Percentiles rank a stretch among this genome's conserved stretches.
Evolutionary conservation across 2,329 filamentous ascomycete species (phyloP).

Genomic region (Cercospora brassicicola): DNA sequence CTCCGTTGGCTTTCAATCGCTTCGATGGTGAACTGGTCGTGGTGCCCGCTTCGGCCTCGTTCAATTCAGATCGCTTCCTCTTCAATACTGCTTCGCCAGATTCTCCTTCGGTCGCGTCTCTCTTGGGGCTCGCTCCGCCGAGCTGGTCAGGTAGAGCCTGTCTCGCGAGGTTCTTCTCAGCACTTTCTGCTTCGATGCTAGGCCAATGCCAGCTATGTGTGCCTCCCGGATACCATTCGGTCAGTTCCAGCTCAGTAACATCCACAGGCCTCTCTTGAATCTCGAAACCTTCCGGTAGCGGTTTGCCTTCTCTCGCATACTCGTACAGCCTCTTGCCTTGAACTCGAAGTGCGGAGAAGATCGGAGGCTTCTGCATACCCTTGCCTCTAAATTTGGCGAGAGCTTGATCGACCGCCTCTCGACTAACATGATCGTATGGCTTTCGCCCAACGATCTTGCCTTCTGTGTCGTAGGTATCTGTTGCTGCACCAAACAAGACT

Average conservation of each 20-base stretch:
- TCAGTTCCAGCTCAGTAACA: slow-evolving; percentile 72
- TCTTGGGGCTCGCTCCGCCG: slow-evolving; percentile 33
- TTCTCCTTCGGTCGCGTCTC: slow-evolving; percentile 9
- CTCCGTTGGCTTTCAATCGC: slow-evolving; percentile 40
- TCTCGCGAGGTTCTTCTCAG: slow-evolving; percentile 74
- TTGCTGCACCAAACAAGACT: slow-evolving; percentile 85
- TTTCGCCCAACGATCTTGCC: slow-evolving; percentile 79
- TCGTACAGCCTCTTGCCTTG: slow-evolving; percentile 94
- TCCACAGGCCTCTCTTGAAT: slow-evolving; percentile 79
- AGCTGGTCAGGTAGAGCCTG: slow-evolving; percentile 54
- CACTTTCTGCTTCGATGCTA: slow-evolving; percentile 69
- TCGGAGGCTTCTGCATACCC: slow-evolving; percentile 84
- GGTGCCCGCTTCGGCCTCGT: slow-evolving; percentile 11
- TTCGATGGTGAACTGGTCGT: slow-evolving; percentile 32
- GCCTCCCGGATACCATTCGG: slow-evolving; percentile 82
- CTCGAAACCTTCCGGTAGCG: slow-evolving; percentile 70
- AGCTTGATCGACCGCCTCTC: slow-evolving; percentile 72
- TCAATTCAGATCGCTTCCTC: slow-evolving; percentile 36
- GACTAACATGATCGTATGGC: slow-evolving; percentile 77
- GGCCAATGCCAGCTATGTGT: slow-evolving; percentile 79
- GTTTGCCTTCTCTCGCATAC: slow-evolving; percentile 86
- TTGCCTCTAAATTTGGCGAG: slow-evolving; percentile 74
- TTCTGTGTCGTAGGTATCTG: slow-evolving; percentile 85
- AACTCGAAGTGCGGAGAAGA: slow-evolving; percentile 91
- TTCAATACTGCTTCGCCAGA: slow-evolving; percentile 30